Percentiles rank a stretch among this genome's conserved stretches.
These are phyloP conservation scores for Geotrichum aggregatum DNA, from an alignment of 1,139 yeast genomes.

Conservation along the genomic window DNA sequence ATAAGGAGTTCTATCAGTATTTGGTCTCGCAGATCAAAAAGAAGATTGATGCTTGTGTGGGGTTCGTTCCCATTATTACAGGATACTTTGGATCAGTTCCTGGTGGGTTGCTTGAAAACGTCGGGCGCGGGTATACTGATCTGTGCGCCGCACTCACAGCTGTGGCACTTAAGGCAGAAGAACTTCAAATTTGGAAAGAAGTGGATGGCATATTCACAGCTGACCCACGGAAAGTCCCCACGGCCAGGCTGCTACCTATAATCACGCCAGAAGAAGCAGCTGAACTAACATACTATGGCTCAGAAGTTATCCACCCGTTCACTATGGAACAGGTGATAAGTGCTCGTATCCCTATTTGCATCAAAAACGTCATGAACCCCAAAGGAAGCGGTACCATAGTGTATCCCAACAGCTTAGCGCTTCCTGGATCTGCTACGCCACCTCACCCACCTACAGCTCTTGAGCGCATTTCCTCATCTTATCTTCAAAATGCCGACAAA, in stretches of 20 bases:
- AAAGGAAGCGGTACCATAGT: conserved; percentile 85
- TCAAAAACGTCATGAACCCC: conserved; percentile 93
- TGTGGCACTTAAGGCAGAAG: conserved; percentile 87
- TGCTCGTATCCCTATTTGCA: conserved; percentile 93
- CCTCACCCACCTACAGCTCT: conserved; percentile 12
- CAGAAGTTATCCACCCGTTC: conserved; percentile 97
- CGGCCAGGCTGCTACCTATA: conserved; percentile 75
- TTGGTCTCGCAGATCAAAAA: conserved; percentile 41
- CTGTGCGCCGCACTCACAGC: conserved; percentile 95
- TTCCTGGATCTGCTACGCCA: conserved; percentile 39
- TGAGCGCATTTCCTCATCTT: conserved; percentile 9
- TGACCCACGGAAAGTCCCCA: conserved; percentile 91
- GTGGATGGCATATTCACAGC: conserved; percentile 98
- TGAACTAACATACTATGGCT: conserved; percentile 93
- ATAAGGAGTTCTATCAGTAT: conserved; percentile 1
- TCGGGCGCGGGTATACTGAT: conserved; percentile 97
- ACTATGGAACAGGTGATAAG: conserved; percentile 98
- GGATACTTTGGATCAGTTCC: conserved; percentile 95
- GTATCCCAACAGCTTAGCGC: conserved; percentile 65
- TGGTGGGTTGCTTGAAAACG: conserved; percentile 86
- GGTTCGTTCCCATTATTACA: conserved; percentile 76
- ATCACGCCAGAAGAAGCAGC: conserved; percentile 99
- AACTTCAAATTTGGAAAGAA: conserved; percentile 96
- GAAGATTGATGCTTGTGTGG: conserved; percentile 47
- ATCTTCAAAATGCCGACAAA: conserved; percentile 36